These are phyloP conservation scores for Puccinia horiana DNA, from an alignment of 1,284 basidiomycete genomes.

Conservation along the genomic window DNA sequence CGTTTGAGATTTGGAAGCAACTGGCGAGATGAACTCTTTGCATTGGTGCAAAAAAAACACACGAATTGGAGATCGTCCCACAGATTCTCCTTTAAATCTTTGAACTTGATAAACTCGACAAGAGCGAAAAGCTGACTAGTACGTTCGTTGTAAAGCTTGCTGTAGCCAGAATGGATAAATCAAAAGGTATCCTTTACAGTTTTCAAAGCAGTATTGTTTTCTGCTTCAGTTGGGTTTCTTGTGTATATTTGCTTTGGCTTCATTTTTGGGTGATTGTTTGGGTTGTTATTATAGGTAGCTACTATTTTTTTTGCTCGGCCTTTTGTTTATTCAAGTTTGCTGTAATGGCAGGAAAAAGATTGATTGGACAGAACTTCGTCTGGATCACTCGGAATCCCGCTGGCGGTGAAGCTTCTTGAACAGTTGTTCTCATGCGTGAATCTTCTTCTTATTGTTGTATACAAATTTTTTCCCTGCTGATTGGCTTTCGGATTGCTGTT, in stretches of 20 bases:
- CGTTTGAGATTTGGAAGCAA: no score
- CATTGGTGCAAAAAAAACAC: not conserved
- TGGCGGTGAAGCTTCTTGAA: not conserved
- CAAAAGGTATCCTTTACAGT: not conserved
- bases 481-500: not conserved
- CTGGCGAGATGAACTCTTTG: not conserved
- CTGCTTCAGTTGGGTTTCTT: not conserved
- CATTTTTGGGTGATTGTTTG: not conserved
- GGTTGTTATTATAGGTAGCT: not conserved
- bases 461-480: not conserved
- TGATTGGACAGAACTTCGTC: not conserved
- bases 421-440: not conserved
- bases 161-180: not conserved
- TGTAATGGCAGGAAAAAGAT: not conserved
- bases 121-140: not conserved
- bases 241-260: not conserved
- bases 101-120: constrained; percentile 5
- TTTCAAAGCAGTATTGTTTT: not conserved
- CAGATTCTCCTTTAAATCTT: no score
- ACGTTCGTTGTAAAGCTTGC: not conserved
- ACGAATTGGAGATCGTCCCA: not conserved
- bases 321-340: not conserved
- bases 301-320: not conserved
- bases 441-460: not conserved
- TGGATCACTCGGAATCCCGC: not conserved